phyloP scores from a whole-genome alignment of 2,329 filamentous ascomycete genomes.

The Fusarium caatingaense region DNA sequence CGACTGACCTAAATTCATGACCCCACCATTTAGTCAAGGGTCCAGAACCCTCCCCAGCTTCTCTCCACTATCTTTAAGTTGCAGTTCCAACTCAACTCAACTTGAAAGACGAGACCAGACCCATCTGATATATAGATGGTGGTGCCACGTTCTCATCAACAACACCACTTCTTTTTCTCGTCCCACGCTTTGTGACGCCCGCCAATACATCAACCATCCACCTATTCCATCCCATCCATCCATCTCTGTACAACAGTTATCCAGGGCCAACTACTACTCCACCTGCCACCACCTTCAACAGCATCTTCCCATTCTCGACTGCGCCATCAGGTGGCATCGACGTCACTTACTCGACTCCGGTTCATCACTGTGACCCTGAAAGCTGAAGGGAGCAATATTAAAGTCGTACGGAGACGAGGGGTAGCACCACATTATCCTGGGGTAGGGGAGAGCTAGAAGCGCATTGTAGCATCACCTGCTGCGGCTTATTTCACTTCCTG shows the following conservation, averaged over 20 bases:
- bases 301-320: slow-evolving; percentile 26
- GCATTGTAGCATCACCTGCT: slow-evolving; percentile 36
- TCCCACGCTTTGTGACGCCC: slow-evolving; percentile 31
- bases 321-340: slow-evolving; percentile 47
- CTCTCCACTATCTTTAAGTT: slow-evolving; percentile 6
- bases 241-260: slow-evolving; percentile 25
- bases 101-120: neutral
- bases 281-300: slow-evolving; percentile 10
- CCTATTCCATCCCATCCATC: slow-evolving; percentile 21
- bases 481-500: slow-evolving; percentile 30
- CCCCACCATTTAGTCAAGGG: slow-evolving; percentile 29
- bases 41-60: slow-evolving; percentile 32
- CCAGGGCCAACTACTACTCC: slow-evolving; percentile 21
- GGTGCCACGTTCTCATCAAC: slow-evolving; percentile 37
- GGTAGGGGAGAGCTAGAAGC: slow-evolving; percentile 21
- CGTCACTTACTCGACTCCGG: slow-evolving; percentile 37
- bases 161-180: slow-evolving; percentile 36
- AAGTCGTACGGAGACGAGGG: slow-evolving; percentile 30
- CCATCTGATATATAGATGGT: slow-evolving; percentile 18
- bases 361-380: slow-evolving; percentile 20
- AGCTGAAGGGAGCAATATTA: slow-evolving; percentile 14
- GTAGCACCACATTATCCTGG: slow-evolving; percentile 22
- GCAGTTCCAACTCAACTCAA: slow-evolving; percentile 2
- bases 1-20: neutral
- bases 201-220: slow-evolving; percentile 23